phyloP scores from a whole-genome alignment of 2,329 filamentous ascomycete genomes.

The Pseudogymnoascus sp. region DNA sequence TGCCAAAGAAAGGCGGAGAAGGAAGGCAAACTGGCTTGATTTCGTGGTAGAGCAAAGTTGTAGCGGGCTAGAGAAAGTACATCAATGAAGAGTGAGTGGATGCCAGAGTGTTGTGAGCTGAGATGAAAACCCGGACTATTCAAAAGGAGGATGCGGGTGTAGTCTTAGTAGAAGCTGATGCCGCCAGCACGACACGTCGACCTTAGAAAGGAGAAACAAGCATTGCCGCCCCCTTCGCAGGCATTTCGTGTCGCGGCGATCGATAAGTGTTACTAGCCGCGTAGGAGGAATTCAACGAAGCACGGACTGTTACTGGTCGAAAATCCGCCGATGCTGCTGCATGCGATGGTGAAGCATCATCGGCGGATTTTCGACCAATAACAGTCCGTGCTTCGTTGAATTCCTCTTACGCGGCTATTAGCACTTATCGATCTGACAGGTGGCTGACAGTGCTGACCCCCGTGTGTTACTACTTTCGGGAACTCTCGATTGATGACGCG shows the following conservation, averaged over 20 bases:
- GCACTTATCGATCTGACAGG: background rate
- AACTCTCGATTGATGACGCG: background rate
- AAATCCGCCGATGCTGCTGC: conserved; percentile 8
- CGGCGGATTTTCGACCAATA: no score
- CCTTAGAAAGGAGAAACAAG: background rate
- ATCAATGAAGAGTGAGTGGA: conserved; percentile 11
- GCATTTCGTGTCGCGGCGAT: conserved; percentile 11
- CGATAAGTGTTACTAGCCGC: background rate
- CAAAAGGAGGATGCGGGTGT: conserved; percentile 4
- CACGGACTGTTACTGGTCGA: conserved; percentile 11
- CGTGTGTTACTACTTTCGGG: background rate
- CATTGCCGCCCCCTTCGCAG: conserved; percentile 10
- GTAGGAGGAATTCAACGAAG: background rate
- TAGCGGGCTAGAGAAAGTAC: background rate
- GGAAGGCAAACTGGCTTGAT: conserved; percentile 11
- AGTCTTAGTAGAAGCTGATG: conserved; percentile 7
- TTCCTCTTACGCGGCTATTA: no score
- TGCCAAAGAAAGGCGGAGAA: conserved; percentile 10
- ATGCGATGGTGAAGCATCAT: background rate
- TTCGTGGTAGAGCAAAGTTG: conserved; percentile 9
- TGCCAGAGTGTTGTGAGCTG: conserved; percentile 11
- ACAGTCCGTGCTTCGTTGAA: no score
- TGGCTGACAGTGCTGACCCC: background rate
- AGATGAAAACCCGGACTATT: conserved; percentile 12
- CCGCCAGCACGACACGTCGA: background rate